phyloP scores from a whole-genome alignment of 805 yeast genomes.

The Kodamaea neixiangensis region DNA sequence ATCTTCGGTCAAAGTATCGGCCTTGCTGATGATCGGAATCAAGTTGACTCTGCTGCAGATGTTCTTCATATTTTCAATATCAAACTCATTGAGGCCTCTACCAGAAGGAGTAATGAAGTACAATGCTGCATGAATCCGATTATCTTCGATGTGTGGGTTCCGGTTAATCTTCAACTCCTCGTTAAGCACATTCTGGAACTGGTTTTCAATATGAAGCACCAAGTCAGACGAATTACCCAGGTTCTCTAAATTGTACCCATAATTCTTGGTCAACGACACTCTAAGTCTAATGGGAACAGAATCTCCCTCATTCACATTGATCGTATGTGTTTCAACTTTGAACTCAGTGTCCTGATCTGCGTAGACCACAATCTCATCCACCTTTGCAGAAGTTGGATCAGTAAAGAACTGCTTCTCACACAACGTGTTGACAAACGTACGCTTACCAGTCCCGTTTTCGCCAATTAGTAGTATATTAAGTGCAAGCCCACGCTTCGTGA shows the following conservation, averaged over 20 bases:
- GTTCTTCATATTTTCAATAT: slow-evolving; percentile 71
- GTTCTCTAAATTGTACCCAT: slow-evolving; percentile 27
- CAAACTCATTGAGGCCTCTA: slow-evolving; percentile 54
- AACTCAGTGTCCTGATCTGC: slow-evolving; percentile 10
- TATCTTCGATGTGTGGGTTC: slow-evolving; percentile 18
- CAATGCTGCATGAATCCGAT: slow-evolving; percentile 27
- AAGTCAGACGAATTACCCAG: slow-evolving; percentile 13
- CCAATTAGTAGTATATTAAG: slow-evolving; percentile 36
- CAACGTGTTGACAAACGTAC: slow-evolving; percentile 78
- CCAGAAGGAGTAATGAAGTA: slow-evolving; percentile 21
- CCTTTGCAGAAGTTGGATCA: background rate
- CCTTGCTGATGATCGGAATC: slow-evolving; percentile 79
- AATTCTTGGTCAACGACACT: slow-evolving; percentile 25
- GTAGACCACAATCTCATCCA: background rate
- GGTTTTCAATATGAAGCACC: slow-evolving; percentile 9
- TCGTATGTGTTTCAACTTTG: slow-evolving; percentile 14
- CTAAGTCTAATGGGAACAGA: slow-evolving; percentile 19
- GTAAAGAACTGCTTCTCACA: slow-evolving; percentile 24
- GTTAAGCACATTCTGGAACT: slow-evolving; percentile 11
- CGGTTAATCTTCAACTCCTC: slow-evolving; percentile 18
- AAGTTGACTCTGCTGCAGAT: slow-evolving; percentile 73
- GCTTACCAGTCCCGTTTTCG: slow-evolving; percentile 57
- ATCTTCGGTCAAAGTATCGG: slow-evolving; percentile 65
- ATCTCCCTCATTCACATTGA: slow-evolving; percentile 12
- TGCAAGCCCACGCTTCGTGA: slow-evolving; percentile 22